These are phyloP conservation scores for Nephelium lappaceum DNA, from an alignment of 345 rosid species.

Conservation along the genomic window DNA sequence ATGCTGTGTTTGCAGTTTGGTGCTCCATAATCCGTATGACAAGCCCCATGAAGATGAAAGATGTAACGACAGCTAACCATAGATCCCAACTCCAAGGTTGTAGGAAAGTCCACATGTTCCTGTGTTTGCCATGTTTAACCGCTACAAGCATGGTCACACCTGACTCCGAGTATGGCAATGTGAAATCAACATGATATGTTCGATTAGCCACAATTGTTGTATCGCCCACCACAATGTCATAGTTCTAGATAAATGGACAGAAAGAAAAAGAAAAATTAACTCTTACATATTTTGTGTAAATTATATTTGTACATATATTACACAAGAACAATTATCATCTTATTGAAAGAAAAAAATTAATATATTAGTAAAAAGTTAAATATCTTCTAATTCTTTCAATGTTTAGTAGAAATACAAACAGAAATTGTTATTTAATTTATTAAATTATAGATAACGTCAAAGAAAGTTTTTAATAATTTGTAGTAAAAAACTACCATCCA, in stretches of 20 bases:
- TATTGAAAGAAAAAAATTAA: too few species aligned
- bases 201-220: slow-evolving; percentile 21
- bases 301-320: too few species aligned
- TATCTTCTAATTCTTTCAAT: too few species aligned
- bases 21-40: slow-evolving; percentile 22
- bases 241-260: neutral
- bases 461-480: too few species aligned
- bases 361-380: too few species aligned
- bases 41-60: slow-evolving; percentile 17
- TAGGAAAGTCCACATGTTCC: slow-evolving; percentile 26
- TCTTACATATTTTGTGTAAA: too few species aligned
- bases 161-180: slow-evolving; percentile 31
- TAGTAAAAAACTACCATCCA: too few species aligned
- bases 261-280: too few species aligned
- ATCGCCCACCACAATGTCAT: slow-evolving; percentile 36
- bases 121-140: neutral
- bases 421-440: too few species aligned
- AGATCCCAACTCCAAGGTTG: slow-evolving; percentile 28
- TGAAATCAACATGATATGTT: slow-evolving; percentile 24
- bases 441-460: too few species aligned
- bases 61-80: slow-evolving; percentile 14
- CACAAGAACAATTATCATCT: too few species aligned
- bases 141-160: slow-evolving; percentile 27
- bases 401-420: too few species aligned
- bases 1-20: slow-evolving; percentile 7